Conservation (phyloP, 371 early-diverging fungal species). For the Apophysomyces sp. region DNA sequence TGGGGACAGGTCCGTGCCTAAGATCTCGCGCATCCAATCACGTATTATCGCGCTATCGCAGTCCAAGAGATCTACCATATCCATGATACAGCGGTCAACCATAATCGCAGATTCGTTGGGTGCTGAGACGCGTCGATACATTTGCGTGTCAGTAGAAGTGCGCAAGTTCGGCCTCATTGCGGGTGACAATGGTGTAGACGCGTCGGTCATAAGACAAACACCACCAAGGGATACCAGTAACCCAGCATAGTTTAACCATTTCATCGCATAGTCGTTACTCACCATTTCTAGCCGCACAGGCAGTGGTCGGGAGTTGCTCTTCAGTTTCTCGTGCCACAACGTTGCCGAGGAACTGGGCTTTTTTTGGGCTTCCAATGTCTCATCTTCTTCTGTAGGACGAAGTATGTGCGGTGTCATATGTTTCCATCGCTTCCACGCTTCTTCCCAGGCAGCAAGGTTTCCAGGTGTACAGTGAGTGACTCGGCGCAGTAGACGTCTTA, state of each 20-base stretch:
- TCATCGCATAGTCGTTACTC: constrained; percentile 44
- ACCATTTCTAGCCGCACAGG: constrained; percentile 15
- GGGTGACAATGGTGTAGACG: constrained; percentile 22
- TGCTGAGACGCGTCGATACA: constrained; percentile 28
- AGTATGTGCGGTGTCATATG: constrained; percentile 55
- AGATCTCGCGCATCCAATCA: constrained; percentile 88
- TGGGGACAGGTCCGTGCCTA: constrained; percentile 84
- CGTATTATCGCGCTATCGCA: constrained; percentile 85
- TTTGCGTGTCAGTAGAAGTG: constrained; percentile 9
- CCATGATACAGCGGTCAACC: constrained; percentile 82
- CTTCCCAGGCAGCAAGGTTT: constrained; percentile 85
- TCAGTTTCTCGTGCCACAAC: constrained; percentile 44
- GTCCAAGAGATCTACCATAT: constrained; percentile 83
- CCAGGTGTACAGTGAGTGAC: constrained; percentile 73
- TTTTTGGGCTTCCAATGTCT: constrained; percentile 24
- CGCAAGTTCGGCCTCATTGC: constrained; percentile 24
- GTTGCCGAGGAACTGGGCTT: constrained; percentile 6
- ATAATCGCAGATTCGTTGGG: constrained; percentile 54
- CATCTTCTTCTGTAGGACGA: constrained; percentile 48
- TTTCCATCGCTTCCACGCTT: constrained; percentile 81
- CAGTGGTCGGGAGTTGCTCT: constrained; percentile 27
- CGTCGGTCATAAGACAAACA: constrained; percentile 55
- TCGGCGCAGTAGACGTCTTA: constrained; percentile 69
- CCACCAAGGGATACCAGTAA: constrained; percentile 73
- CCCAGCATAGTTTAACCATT: constrained; percentile 75